Conservation (phyloP, 768 basidiomycete genomes). For the Pleurotus giganteus region DNA sequence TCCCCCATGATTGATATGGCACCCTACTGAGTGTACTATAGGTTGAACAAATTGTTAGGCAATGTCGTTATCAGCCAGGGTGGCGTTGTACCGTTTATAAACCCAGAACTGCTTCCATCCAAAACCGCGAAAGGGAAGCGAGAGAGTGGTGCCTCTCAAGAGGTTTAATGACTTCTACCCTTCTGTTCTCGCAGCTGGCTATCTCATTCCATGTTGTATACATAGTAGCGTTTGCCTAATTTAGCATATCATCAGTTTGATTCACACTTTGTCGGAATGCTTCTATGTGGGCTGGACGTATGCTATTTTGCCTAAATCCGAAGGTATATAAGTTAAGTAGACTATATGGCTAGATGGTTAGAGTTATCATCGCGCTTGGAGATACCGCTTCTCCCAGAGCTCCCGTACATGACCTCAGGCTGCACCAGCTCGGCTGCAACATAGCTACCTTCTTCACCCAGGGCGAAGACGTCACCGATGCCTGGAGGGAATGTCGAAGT, state of each 20-base stretch:
- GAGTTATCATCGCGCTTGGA: neutral
- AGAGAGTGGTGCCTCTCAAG: slow-evolving; percentile 13
- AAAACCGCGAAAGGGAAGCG: slow-evolving; percentile 8
- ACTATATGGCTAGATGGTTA: neutral
- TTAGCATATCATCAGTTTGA: neutral
- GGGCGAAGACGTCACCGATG: slow-evolving; percentile 51
- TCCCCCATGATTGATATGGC: neutral
- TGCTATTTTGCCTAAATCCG: neutral
- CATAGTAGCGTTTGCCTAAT: neutral
- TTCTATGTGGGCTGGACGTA: neutral
- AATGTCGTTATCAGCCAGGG: slow-evolving; percentile 73
- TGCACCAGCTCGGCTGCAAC: slow-evolving; percentile 52
- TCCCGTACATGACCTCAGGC: slow-evolving; percentile 67
- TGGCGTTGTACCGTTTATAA: slow-evolving; percentile 49
- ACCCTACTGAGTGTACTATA: slow-evolving; percentile 15
- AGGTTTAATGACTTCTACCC: slow-evolving; percentile 3
- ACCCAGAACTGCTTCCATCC: slow-evolving; percentile 14
- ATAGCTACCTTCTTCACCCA: slow-evolving; percentile 46
- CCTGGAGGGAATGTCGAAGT: slow-evolving; percentile 68
- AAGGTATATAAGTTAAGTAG: neutral
- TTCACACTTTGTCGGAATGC: neutral
- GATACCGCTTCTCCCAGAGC: slow-evolving; percentile 55
- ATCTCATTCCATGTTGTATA: slow-evolving; percentile 12
- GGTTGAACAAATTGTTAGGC: slow-evolving; percentile 55
- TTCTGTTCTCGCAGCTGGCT: neutral